phyloP scores from a whole-genome alignment of 2,329 filamentous ascomycete species.

The Aspergillus ochraceus region DNA sequence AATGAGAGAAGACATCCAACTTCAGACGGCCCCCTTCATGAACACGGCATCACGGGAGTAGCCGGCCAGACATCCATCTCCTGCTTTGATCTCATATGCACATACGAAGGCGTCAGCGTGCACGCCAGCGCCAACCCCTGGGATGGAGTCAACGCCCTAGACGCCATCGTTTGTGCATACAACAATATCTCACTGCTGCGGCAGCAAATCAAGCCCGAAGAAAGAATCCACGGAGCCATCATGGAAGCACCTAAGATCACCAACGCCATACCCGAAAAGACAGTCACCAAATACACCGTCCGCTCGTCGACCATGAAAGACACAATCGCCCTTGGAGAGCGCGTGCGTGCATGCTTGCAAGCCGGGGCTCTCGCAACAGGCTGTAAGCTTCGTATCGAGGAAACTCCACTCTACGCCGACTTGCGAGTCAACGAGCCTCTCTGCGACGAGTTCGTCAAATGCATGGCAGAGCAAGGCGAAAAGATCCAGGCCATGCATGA shows the following conservation, averaged over 20 bases:
- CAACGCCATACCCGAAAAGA: conserved; percentile 1
- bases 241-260: conserved; percentile 52
- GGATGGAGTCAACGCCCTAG: conserved; percentile 58
- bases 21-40: background rate
- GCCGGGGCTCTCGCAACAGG: background rate
- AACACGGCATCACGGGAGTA: background rate
- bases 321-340: background rate
- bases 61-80: background rate
- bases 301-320: background rate
- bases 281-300: background rate
- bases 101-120: conserved; percentile 50
- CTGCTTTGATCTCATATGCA: conserved; percentile 22
- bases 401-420: background rate
- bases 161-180: conserved; percentile 51
- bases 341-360: background rate
- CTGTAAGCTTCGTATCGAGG: background rate
- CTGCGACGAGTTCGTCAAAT: background rate
- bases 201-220: conserved; percentile 54
- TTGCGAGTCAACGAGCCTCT: background rate
- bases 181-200: conserved; percentile 49
- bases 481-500: background rate
- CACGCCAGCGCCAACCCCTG: conserved; percentile 57
- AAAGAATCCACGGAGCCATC: conserved; percentile 53
- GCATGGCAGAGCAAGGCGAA: background rate
- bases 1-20: background rate